phyloP scores from a whole-genome alignment of 352 stramenopile species.

The Peronospora farinosa region DNA sequence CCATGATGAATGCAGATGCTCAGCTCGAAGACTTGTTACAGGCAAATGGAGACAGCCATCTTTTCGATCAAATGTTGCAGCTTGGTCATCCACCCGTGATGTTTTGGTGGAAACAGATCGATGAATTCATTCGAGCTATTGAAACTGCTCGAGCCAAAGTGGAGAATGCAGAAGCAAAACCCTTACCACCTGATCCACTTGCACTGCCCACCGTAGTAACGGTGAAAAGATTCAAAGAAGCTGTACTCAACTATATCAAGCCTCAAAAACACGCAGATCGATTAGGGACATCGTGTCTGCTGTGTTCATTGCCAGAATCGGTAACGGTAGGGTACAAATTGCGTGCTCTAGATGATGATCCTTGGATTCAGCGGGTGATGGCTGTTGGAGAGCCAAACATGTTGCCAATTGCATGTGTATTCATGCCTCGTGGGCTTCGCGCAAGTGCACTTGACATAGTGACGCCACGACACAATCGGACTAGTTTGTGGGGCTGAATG shows the following conservation, averaged over 20 bases:
- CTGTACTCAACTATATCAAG: constrained; percentile 14
- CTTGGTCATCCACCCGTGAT: constrained; percentile 12
- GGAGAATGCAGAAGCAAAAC: background rate
- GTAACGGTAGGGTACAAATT: constrained; percentile 11
- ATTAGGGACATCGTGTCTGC: constrained; percentile 13
- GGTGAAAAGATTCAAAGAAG: constrained; percentile 18
- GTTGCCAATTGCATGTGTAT: constrained; percentile 13
- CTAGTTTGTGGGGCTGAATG: constrained; percentile 8
- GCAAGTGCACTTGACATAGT: constrained; percentile 15
- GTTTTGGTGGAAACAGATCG: constrained; percentile 12
- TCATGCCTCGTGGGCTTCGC: constrained; percentile 17
- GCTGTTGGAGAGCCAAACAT: constrained; percentile 6
- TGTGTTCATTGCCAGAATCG: constrained; percentile 14
- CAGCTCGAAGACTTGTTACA: constrained; percentile 22
- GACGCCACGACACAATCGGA: constrained; percentile 2
- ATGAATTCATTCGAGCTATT: constrained; percentile 15
- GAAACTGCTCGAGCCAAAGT: constrained; percentile 14
- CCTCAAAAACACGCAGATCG: background rate
- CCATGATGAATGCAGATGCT: constrained; percentile 18
- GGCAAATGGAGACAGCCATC: constrained; percentile 10
- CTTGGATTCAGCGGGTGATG: constrained; percentile 9
- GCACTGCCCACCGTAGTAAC: constrained; percentile 15
- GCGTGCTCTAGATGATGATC: constrained; percentile 2
- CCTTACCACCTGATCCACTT: constrained; percentile 10
- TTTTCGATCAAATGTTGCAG: constrained; percentile 7